These are phyloP conservation scores for Allomyces javanicus DNA, from an alignment of 192 early-diverging fungal genomes.

Conservation along the genomic window DNA sequence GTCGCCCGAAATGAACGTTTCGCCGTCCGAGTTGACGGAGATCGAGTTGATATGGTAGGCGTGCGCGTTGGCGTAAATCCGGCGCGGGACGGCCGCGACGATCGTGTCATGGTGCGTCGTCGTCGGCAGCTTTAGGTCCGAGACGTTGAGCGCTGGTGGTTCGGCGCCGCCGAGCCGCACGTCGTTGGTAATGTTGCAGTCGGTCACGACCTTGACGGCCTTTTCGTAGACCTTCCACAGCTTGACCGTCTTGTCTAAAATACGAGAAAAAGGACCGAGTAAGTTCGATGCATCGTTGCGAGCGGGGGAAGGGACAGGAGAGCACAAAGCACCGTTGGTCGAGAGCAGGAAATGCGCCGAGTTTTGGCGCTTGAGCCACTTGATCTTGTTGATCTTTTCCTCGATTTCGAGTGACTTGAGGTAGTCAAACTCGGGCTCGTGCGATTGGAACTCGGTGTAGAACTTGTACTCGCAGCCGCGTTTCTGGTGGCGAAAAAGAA, in stretches of 20 bases:
- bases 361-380: constrained; percentile 94
- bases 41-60: constrained; percentile 99
- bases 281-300: not conserved
- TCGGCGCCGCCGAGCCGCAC: constrained; percentile 36
- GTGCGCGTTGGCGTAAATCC: constrained; percentile 94
- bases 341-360: constrained; percentile 90
- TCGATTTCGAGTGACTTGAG: constrained; percentile 98
- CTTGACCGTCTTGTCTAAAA: constrained; percentile 93
- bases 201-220: constrained; percentile 80
- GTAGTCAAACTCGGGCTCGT: constrained; percentile 99
- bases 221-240: constrained; percentile 99
- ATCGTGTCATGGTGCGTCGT: constrained; percentile 88
- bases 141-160: constrained; percentile 20
- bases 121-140: constrained; percentile 54
- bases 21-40: constrained; percentile 93
- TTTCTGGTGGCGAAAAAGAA: constrained; percentile 43
- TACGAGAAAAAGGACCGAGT: not conserved
- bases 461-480: constrained; percentile 99
- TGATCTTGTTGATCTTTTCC: constrained; percentile 98
- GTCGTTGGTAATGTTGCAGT: constrained; percentile 37
- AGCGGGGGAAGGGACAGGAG: not conserved
- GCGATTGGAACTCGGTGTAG: constrained; percentile 97
- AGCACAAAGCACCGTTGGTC: constrained; percentile 63
- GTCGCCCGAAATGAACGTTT: constrained; percentile 94
- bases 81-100: constrained; percentile 81